Evolutionary conservation across 257 asterid species (phyloP).

Genomic region (Lavandula angustifolia): DNA sequence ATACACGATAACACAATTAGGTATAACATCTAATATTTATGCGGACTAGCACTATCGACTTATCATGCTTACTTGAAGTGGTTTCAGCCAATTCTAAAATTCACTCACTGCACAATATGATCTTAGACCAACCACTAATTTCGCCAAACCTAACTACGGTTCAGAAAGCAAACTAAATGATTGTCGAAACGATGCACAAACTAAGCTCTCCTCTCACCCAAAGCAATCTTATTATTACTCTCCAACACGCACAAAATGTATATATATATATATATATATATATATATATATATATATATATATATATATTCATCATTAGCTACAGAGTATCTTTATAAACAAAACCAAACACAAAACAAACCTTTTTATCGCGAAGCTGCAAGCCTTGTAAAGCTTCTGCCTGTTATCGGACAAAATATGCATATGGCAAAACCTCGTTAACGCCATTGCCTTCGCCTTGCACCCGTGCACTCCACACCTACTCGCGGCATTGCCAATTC

Average conservation of each 20-base stretch:
- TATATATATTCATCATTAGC: not conserved
- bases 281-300: too few relatives aligned
- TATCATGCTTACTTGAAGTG: slow-evolving; percentile 7
- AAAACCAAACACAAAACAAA: slow-evolving; percentile 32
- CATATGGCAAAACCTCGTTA: slow-evolving; percentile 52
- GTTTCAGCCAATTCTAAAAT: not conserved
- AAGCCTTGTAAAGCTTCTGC: slow-evolving; percentile 86
- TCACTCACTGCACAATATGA: not conserved
- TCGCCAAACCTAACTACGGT: slow-evolving; percentile 9
- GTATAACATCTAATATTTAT: not conserved
- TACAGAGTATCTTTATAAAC: not conserved
- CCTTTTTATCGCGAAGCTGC: slow-evolving; percentile 76
- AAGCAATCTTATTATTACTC: not conserved
- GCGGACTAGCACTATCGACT: not conserved
- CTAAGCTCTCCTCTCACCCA: not conserved
- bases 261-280: too few relatives aligned
- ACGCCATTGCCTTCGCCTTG: slow-evolving; percentile 55
- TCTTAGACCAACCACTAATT: too few relatives aligned
- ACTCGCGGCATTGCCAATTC: not conserved
- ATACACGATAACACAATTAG: not conserved
- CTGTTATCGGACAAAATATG: slow-evolving; percentile 71
- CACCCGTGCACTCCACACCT: slow-evolving; percentile 49
- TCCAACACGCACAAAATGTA: not conserved
- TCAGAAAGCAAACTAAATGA: not conserved
- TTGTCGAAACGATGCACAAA: slow-evolving; percentile 10